A percentile compares a stretch with the other conserved stretches of the same genome.
Conservation (phyloP, 1,284 basidiomycete genomes). For the Tilletia indica region DNA sequence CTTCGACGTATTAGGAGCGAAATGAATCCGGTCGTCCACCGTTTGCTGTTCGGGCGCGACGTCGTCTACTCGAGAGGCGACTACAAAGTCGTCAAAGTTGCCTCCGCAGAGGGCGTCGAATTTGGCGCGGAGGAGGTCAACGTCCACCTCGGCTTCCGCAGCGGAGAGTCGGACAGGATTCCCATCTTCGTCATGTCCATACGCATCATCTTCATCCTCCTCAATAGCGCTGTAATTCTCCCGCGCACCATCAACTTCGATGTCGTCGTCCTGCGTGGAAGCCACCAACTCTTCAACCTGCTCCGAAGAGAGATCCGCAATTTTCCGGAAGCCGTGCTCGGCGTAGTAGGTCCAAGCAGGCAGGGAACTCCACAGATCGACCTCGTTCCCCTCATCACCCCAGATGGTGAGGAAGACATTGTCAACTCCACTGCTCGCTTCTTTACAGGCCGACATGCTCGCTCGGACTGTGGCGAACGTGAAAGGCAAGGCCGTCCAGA, state of each 20-base stretch:
- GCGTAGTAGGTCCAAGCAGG: constrained; percentile 53
- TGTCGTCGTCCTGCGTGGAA: not conserved
- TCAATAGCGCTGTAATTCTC: not conserved
- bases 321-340: constrained; percentile 50
- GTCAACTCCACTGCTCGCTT: constrained; percentile 41
- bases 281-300: not conserved
- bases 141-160: constrained; percentile 39
- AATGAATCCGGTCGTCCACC: constrained; percentile 44
- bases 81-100: constrained; percentile 55
- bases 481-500: constrained; percentile 58
- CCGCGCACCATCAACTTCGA: not conserved
- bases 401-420: constrained; percentile 57
- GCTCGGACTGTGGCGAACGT: constrained; percentile 56
- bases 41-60: constrained; percentile 26
- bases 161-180: not conserved
- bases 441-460: constrained; percentile 53
- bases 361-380: constrained; percentile 37
- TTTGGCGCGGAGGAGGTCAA: constrained; percentile 35
- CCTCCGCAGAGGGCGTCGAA: constrained; percentile 52
- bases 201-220: not conserved
- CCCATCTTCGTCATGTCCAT: not conserved
- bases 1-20: constrained; percentile 56
- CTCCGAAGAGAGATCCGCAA: not conserved
- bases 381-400: constrained; percentile 58
- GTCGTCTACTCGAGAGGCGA: constrained; percentile 54